Conservation (phyloP, 306 rosid species). For the Trifolium fragiferum region DNA sequence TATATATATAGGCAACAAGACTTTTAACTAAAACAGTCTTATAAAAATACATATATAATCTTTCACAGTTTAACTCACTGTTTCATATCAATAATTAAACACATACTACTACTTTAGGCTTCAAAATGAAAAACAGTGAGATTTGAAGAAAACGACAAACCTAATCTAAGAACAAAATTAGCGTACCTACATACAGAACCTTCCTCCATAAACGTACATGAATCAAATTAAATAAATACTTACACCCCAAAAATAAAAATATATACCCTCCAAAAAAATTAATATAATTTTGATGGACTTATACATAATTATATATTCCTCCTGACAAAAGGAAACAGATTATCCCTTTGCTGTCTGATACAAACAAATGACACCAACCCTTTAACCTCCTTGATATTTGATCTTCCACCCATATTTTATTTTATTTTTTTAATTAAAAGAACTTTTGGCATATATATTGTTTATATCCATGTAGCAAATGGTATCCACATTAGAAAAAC, state of each 20-base stretch:
- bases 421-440: not conserved
- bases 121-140: constrained; percentile 25
- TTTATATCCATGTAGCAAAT: constrained; percentile 44
- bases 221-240: not conserved
- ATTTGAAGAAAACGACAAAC: constrained; percentile 8
- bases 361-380: constrained; percentile 23
- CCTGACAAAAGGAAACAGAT: constrained; percentile 23
- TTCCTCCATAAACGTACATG: constrained; percentile 17
- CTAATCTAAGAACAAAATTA: constrained; percentile 7
- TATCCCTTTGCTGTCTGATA: not conserved
- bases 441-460: constrained; percentile 36
- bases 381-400: constrained; percentile 26
- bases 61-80: not conserved
- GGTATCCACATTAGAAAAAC: constrained; percentile 40
- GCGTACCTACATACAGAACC: constrained; percentile 23
- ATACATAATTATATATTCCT: not conserved
- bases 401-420: not conserved
- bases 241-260: not conserved
- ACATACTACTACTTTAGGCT: not conserved
- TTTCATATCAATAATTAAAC: not conserved
- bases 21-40: not conserved
- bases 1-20: not conserved
- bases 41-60: not conserved
- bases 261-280: too few species aligned
- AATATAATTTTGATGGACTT: constrained; percentile 9